phyloP scores from a whole-genome alignment of 116 monocot species.

The Phalaenopsis hybrid region DNA sequence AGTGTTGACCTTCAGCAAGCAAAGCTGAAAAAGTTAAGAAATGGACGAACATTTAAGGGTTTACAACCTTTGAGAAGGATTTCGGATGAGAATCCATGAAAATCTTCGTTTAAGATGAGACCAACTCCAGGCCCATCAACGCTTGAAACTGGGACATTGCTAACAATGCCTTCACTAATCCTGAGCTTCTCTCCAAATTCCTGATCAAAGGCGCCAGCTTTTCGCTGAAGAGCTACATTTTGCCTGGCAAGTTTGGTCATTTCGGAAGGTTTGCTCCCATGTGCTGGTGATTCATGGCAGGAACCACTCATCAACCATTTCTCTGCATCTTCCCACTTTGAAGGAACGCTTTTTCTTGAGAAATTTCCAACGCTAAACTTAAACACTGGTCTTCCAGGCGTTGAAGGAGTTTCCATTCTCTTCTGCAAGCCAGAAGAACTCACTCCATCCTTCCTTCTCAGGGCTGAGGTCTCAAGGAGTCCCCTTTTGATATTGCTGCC shows the following conservation, averaged over 20 bases:
- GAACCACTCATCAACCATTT: constrained; percentile 75
- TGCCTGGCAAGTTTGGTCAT: constrained; percentile 20
- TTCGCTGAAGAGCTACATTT: constrained; percentile 19
- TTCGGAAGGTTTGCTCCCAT: constrained; percentile 21
- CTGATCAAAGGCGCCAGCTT: constrained; percentile 25
- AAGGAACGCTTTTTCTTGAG: constrained; percentile 58
- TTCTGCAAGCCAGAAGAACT: constrained; percentile 12
- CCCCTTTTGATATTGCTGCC: constrained; percentile 11
- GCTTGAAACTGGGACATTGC: not conserved
- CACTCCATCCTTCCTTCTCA: not conserved
- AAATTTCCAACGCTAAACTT: constrained; percentile 41
- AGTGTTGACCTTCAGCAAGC: no score
- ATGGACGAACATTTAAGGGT: not conserved
- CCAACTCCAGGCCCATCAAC: not conserved
- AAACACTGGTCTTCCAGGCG: constrained; percentile 69
- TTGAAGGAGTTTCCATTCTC: constrained; percentile 56
- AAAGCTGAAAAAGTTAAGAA: no score
- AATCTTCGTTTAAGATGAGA: constrained; percentile 3
- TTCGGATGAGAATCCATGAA: constrained; percentile 33
- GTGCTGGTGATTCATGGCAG: constrained; percentile 54
- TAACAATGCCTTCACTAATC: constrained; percentile 22
- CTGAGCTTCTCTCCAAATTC: constrained; percentile 18
- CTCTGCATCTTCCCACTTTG: constrained; percentile 96
- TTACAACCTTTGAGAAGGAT: constrained; percentile 56
- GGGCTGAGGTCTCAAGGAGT: no score